A percentile compares a stretch with the other conserved stretches of the same genome.
phyloP scores from a whole-genome alignment of 1,284 basidiomycete genomes.

The Ustilago cynodontis region DNA sequence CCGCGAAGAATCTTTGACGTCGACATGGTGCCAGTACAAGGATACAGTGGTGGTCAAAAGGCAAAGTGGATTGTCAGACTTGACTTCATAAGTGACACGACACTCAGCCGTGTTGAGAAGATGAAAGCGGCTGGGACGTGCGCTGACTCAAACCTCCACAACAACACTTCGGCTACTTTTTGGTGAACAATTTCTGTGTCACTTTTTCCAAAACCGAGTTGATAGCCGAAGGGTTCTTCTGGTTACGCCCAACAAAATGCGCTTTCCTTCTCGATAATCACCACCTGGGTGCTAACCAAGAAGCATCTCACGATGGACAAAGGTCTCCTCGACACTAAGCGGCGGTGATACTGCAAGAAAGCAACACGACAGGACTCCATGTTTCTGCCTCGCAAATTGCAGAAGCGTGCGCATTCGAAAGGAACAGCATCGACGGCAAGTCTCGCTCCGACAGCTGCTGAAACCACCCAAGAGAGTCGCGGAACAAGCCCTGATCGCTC shows the following conservation, averaged over 20 bases:
- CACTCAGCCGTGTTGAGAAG: neutral
- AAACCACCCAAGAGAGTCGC: neutral
- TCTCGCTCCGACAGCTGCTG: neutral
- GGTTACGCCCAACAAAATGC: neutral
- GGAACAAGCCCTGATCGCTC: conserved; percentile 20
- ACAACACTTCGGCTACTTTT: conserved; percentile 17
- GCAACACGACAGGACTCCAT: conserved; percentile 3
- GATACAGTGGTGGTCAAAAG: conserved; percentile 1
- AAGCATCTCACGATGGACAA: neutral
- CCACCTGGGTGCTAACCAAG: neutral
- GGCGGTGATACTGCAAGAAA: neutral
- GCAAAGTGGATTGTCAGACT: neutral
- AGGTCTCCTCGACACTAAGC: neutral
- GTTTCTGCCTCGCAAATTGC: conserved; percentile 43
- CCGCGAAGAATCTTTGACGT: conserved; percentile 18
- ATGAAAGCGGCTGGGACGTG: neutral
- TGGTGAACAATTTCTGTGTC: neutral
- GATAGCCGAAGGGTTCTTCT: conserved; percentile 2
- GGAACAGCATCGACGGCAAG: neutral
- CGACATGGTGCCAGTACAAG: too few species aligned
- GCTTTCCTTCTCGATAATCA: neutral
- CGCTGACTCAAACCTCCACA: conserved; percentile 16
- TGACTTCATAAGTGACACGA: neutral
- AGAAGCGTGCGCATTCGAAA: conserved; percentile 15
- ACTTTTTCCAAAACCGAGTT: conserved; percentile 1